Conservation (phyloP, 1,284 basidiomycete species). For the Ceratorhiza oryzae-sativae region DNA sequence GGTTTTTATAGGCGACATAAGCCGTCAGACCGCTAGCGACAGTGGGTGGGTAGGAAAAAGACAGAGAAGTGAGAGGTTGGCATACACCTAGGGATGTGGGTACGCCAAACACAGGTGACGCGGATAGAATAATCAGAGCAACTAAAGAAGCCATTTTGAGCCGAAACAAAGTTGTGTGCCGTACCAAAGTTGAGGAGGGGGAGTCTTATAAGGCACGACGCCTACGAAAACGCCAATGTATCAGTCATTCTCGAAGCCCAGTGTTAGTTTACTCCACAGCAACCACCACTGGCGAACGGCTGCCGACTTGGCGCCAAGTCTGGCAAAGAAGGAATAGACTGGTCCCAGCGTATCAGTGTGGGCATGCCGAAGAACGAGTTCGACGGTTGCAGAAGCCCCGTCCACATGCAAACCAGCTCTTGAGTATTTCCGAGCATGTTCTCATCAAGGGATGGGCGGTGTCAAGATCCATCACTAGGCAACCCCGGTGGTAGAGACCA, state of each 20-base stretch:
- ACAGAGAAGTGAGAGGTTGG: slow-evolving; percentile 13
- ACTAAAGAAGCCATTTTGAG: neutral
- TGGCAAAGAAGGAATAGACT: neutral
- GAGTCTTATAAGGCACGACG: neutral
- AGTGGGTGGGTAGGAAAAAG: slow-evolving; percentile 18
- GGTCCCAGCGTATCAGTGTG: neutral
- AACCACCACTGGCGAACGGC: no score
- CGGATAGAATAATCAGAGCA: neutral
- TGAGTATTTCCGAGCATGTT: neutral
- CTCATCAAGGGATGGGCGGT: neutral
- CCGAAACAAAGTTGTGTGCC: neutral
- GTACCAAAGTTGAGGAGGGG: neutral
- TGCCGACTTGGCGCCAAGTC: neutral
- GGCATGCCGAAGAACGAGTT: neutral
- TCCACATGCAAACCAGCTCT: neutral
- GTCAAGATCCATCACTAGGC: neutral
- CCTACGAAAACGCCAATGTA: neutral
- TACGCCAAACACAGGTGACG: neutral
- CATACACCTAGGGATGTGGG: slow-evolving; percentile 20
- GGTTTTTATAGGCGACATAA: slow-evolving; percentile 52
- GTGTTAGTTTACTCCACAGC: no score
- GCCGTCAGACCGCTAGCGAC: slow-evolving; percentile 50
- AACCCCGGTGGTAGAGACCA: neutral
- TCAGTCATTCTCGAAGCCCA: no score
- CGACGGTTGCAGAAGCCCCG: neutral